Base-by-base conservation (phyloP, 192 early-diverging fungal species). In the Backusella australiensis region DNA sequence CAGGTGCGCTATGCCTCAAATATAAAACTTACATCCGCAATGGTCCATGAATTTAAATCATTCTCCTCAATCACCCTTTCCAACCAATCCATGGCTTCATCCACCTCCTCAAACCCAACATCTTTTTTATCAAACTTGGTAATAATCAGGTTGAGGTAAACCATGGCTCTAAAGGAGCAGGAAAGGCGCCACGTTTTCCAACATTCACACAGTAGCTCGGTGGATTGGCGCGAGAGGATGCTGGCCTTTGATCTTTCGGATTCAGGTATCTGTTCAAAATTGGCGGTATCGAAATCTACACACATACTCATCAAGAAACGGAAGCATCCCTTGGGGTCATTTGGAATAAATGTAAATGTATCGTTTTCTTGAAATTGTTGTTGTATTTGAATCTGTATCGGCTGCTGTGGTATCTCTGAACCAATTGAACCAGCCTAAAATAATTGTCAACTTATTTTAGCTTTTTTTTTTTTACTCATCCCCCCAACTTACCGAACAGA, bases 151-250 rank as follows among this genome's bases (percentile, higher is more conserved):
- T 88, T 86, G 36, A 90, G 79, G 35, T 85, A 78, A 1, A 88
- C 74, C 3, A 88, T 82, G 68, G 83, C 82, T 67, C 86, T 75
- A 78, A 79, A 88, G 35, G 83, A 80, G 6, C 80, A 73, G 0
- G 90, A 86, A 29, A 94, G 53, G 66, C 89, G 79, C 93, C 92
- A 93, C 4, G 89, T 85, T 23, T 92, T 79, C 52, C 86, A 88
- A 69, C 90, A 92, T 49, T 94, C 93, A 9, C 84, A 87, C 19
- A 94, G 77, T 0, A 94, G 67, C 2, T 86, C 83, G 34, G 85
- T 81, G 14, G 86, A 89, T 36, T 77, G 74, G 15, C 84, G 81
- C 2, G 91, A 88, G 1, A 94, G 72, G 9, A 85, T 66, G 59
- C 66, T 83, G 34, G 74, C 59, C 34, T 83, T 70, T 8, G 80